phyloP scores from a whole-genome alignment of 2,329 filamentous ascomycete species.

The Passalora sequoiae region DNA sequence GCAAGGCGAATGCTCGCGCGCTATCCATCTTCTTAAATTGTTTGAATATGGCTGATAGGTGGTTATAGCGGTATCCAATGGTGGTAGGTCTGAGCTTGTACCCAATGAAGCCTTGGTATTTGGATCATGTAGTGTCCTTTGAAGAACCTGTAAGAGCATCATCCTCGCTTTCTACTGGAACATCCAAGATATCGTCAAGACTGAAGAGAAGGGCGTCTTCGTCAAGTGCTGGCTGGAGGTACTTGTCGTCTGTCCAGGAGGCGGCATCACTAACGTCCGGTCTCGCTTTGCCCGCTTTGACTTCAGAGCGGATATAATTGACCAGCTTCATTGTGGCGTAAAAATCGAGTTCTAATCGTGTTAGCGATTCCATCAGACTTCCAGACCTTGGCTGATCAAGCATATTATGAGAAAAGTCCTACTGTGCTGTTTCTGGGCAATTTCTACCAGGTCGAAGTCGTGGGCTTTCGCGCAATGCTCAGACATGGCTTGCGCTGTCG shows the following conservation, averaged over 20 bases:
- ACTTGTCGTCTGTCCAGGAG: slow-evolving; percentile 71
- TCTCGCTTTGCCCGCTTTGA: slow-evolving; percentile 34
- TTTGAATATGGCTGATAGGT: too few relatives aligned
- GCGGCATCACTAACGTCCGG: slow-evolving; percentile 56
- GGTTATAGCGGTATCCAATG: too few relatives aligned
- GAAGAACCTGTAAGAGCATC: too few relatives aligned
- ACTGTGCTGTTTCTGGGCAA: slow-evolving; percentile 34
- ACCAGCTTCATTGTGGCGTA: slow-evolving; percentile 43
- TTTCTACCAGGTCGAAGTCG: slow-evolving; percentile 38
- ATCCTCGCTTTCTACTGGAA: slow-evolving; percentile 12
- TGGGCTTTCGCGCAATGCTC: slow-evolving; percentile 36
- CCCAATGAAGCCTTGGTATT: too few relatives aligned
- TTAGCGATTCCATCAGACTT: too few relatives aligned
- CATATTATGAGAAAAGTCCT: slow-evolving; percentile 7
- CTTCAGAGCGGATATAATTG: slow-evolving; percentile 46
- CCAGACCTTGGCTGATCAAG: background rate
- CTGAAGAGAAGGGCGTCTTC: slow-evolving; percentile 86
- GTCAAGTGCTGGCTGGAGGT: slow-evolving; percentile 75
- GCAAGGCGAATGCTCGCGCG: too few relatives aligned
- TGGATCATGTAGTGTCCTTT: too few relatives aligned
- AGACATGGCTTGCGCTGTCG: slow-evolving; percentile 33
- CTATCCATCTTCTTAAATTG: too few relatives aligned
- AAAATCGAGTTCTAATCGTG: slow-evolving; percentile 39
- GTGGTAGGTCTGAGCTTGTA: too few relatives aligned
- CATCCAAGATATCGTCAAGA: slow-evolving; percentile 67